Base-by-base conservation (phyloP, 176 grass and related monocot genomes). In the Carex parvula region DNA sequence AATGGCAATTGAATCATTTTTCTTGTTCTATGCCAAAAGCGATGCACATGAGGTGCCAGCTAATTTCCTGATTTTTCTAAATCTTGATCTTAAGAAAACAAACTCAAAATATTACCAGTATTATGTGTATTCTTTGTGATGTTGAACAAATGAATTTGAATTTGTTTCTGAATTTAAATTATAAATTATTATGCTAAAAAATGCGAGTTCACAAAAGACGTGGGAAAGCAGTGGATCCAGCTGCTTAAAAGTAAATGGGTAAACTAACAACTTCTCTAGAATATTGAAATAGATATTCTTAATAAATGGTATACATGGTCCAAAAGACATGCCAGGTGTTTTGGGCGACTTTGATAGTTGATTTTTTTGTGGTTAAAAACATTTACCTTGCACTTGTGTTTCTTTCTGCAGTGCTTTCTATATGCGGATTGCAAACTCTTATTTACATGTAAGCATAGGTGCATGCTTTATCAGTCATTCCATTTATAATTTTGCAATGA, bases 331-430 rank as follows among this genome's bases (percentile, higher is more conserved):
- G 4, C 26, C 24, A 30, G 3, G 4, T 15, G 15, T 14, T 32
- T 60, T 17, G 18, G 62, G 21, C 22, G 14, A 1, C 2, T 63
- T 63, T 63, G 1, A 66, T 66, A 66, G 12, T 33, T 4, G 3
- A n/a, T 21, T 68, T 67, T 67, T 67, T 33, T 37, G 10, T 37
- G 30, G 30, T 29, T 37, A 75, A 75, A 60, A 53, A 10, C 15
- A 60, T 76, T 3, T 77, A 6, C 60, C 44, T 48, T n/a, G 41
- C 16, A 37, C 65, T 46, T 67, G 17, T 75, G 60, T 78, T 67
- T 61, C 11, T 71, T 89, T 29, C 35, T 89, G 81, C 81, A 98
- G 95, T 86, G 37, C 87, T 93, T 61, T 95, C 91, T 3, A 60
- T 98, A 69, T 86, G 81, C 10, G 91, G 92, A 59, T 16, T 91